Percentiles rank a stretch among this genome's conserved stretches.
Evolutionary conservation across 1,284 basidiomycete species (phyloP).

Genomic region (Schizophyllum amplum): DNA sequence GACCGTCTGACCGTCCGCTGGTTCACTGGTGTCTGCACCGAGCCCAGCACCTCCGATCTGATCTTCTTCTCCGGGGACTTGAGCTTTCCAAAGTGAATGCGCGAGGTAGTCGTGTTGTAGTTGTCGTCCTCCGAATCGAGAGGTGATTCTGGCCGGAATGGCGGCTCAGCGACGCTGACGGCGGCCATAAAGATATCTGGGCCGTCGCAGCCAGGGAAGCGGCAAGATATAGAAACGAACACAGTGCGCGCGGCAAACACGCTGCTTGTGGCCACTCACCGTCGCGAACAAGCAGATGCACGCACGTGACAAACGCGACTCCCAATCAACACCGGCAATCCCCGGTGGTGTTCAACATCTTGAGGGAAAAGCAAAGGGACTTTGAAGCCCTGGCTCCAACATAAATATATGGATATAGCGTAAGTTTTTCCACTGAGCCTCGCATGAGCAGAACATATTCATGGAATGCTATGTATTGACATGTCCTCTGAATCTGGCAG

Average conservation of each 20-base stretch:
- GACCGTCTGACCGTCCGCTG: slow-evolving; percentile 41
- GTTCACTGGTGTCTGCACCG: slow-evolving; percentile 19
- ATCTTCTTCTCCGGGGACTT: slow-evolving; percentile 49
- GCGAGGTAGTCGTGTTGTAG: neutral
- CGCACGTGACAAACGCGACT: neutral
- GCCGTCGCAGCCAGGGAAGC: neutral
- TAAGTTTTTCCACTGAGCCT: too few species aligned
- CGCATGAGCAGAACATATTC: too few species aligned
- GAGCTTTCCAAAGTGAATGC: slow-evolving; percentile 45
- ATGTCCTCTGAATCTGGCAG: too few species aligned
- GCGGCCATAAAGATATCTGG: neutral
- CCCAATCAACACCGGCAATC: neutral
- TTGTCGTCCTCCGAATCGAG: slow-evolving; percentile 5
- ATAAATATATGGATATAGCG: too few species aligned
- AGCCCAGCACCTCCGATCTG: slow-evolving; percentile 22
- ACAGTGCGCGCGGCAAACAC: neutral
- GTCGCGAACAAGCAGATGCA: neutral
- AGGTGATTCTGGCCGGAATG: neutral
- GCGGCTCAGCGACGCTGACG: slow-evolving; percentile 4
- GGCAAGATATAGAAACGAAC: neutral
- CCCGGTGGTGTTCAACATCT: too few species aligned
- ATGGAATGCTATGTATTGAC: too few species aligned
- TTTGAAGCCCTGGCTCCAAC: neutral
- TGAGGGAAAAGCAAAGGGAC: too few species aligned
- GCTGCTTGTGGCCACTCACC: neutral